Evolutionary conservation across 192 early-diverging fungal genomes (phyloP).

Genomic region (Pilaira anomala): DNA sequence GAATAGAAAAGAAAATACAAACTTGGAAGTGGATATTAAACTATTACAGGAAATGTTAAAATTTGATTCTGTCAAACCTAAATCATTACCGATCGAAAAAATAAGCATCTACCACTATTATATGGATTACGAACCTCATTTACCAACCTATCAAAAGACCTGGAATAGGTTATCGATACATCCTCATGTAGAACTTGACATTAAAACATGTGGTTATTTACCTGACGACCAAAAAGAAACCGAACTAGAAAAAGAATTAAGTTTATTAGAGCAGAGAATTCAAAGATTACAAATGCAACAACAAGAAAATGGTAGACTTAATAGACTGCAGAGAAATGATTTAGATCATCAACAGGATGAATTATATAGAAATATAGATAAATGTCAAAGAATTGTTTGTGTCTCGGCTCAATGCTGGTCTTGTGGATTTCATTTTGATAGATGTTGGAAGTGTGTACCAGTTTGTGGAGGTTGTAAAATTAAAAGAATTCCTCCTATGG

Average conservation of each 20-base stretch:
- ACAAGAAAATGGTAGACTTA: neutral
- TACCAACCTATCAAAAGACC: slow-evolving; percentile 23
- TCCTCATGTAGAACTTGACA: slow-evolving; percentile 28
- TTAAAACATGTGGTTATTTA: slow-evolving; percentile 29
- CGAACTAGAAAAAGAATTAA: neutral
- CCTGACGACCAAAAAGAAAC: slow-evolving; percentile 20
- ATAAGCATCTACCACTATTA: slow-evolving; percentile 45
- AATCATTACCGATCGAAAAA: slow-evolving; percentile 33
- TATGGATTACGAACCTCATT: slow-evolving; percentile 36
- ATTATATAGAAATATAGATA: neutral
- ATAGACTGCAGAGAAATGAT: too few relatives aligned
- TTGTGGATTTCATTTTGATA: slow-evolving; percentile 31
- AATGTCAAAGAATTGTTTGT: slow-evolving; percentile 37
- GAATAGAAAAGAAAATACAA: slow-evolving; percentile 41
- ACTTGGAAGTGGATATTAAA: slow-evolving; percentile 37
- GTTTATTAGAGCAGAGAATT: neutral
- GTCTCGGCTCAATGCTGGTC: slow-evolving; percentile 34
- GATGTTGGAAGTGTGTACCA: slow-evolving; percentile 37
- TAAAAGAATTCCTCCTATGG: slow-evolving; percentile 35
- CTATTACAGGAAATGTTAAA: slow-evolving; percentile 43
- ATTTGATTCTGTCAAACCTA: slow-evolving; percentile 24
- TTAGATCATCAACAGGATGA: neutral
- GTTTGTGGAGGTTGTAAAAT: slow-evolving; percentile 26
- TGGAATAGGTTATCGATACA: slow-evolving; percentile 21
- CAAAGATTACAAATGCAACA: neutral